Percentiles rank a stretch among this genome's conserved stretches.
phyloP scores from a whole-genome alignment of 306 rosid genomes.

The Dryas octopetala region DNA sequence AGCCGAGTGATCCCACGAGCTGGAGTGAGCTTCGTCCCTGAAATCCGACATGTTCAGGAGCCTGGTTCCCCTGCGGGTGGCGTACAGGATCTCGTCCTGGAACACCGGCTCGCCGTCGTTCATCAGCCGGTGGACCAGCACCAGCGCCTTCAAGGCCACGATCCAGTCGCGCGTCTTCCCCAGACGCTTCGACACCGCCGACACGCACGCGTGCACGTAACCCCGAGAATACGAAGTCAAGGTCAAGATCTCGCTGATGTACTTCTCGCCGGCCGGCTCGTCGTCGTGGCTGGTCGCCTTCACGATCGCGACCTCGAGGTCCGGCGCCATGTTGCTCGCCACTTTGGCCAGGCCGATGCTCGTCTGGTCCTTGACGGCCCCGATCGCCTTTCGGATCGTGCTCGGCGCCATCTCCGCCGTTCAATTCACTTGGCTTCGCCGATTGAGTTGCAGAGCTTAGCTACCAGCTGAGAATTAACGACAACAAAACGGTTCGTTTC shows the following conservation, averaged over 20 bases:
- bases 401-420: constrained; percentile 68
- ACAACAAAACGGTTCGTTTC: constrained; percentile 3
- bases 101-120: constrained; percentile 76
- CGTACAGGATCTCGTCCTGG: constrained; percentile 85
- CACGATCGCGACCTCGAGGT: constrained; percentile 89
- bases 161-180: constrained; percentile 98
- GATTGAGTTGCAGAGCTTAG: background rate
- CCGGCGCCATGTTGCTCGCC: constrained; percentile 93
- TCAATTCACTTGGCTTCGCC: constrained; percentile 13
- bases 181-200: constrained; percentile 77
- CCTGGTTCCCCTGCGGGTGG: constrained; percentile 86
- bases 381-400: constrained; percentile 96
- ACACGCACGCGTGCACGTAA: constrained; percentile 68
- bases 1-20: constrained; percentile 96
- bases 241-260: constrained; percentile 68
- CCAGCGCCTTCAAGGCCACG: constrained; percentile 79
- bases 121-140: constrained; percentile 74
- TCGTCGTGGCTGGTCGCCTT: constrained; percentile 95
- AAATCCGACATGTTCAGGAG: constrained; percentile 85
- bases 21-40: constrained; percentile 94
- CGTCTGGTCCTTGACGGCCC: constrained; percentile 97
- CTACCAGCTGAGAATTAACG: constrained; percentile 1
- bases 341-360: constrained; percentile 97
- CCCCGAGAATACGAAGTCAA: constrained; percentile 79
- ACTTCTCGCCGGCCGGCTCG: constrained; percentile 89